phyloP scores from a whole-genome alignment of 495 filamentous ascomycete genomes.

The Penicillium ucsense region DNA sequence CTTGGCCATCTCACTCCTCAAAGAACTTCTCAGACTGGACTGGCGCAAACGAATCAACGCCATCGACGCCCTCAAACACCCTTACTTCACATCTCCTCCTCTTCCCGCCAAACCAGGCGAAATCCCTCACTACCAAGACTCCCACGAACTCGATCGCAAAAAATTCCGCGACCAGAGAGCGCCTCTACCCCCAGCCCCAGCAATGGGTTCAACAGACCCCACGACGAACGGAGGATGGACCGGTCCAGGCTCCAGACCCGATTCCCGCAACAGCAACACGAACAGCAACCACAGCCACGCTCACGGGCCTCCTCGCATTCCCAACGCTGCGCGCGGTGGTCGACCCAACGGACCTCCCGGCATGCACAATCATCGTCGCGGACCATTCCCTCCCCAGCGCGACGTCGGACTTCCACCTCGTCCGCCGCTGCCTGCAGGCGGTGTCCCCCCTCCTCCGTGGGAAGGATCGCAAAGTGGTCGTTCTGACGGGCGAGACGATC shows the following conservation, averaged over 20 bases:
- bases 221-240: constrained; percentile 55
- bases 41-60: constrained; percentile 85
- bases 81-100: constrained; percentile 75
- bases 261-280: constrained; percentile 13
- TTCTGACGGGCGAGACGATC: constrained; percentile 19
- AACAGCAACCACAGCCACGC: too few relatives aligned
- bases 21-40: constrained; percentile 77
- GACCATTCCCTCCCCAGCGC: constrained; percentile 16
- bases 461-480: constrained; percentile 16
- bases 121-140: constrained; percentile 82
- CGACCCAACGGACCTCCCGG: constrained; percentile 15
- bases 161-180: constrained; percentile 75
- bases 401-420: constrained; percentile 33
- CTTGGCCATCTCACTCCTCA: constrained; percentile 66
- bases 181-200: constrained; percentile 76
- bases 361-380: constrained; percentile 14
- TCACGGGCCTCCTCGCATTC: constrained; percentile 18
- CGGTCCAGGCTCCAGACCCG: constrained; percentile 22
- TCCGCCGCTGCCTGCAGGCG: constrained; percentile 17
- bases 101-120: constrained; percentile 74
- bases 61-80: constrained; percentile 85
- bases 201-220: constrained; percentile 76
- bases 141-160: constrained; percentile 87
- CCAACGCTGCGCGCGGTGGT: constrained; percentile 19
- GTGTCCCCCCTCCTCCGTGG: constrained; percentile 18